A percentile compares a stretch with the other conserved stretches of the same genome.
These are phyloP conservation scores for Mycena capillaripes DNA, from an alignment of 768 basidiomycete genomes.

Conservation along the genomic window DNA sequence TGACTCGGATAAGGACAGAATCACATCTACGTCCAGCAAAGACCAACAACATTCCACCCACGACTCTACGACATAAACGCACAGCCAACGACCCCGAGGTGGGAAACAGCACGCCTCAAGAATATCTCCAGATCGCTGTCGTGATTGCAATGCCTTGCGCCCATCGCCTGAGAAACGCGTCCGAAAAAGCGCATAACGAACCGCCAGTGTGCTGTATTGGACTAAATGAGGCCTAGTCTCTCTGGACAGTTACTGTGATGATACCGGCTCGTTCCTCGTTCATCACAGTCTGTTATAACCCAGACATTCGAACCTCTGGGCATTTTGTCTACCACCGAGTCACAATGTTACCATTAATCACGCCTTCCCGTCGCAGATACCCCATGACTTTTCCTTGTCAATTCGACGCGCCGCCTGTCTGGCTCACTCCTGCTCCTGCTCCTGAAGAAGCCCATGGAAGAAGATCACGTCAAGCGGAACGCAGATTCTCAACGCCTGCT, in stretches of 20 bases:
- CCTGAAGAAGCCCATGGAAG: background rate
- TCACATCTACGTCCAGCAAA: background rate
- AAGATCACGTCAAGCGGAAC: constrained; percentile 4
- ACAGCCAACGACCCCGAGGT: background rate
- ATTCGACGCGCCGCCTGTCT: background rate
- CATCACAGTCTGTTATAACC: no score
- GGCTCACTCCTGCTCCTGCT: background rate
- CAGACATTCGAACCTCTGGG: no score
- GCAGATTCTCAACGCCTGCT: background rate
- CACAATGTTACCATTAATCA: no score
- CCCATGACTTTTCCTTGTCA: no score
- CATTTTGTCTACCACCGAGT: no score
- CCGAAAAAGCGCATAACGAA: background rate
- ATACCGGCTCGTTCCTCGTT: no score
- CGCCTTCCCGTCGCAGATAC: no score
- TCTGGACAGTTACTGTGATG: no score
- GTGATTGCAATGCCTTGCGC: constrained; percentile 7
- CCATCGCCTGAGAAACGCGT: background rate
- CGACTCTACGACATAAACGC: background rate
- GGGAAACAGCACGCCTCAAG: background rate
- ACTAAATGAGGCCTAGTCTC: background rate
- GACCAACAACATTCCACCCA: background rate
- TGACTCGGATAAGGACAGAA: background rate
- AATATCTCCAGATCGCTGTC: constrained; percentile 1
- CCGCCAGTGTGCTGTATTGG: background rate